These are phyloP conservation scores for Echium plantagineum DNA, from an alignment of 257 asterid species.

Conservation along the genomic window DNA sequence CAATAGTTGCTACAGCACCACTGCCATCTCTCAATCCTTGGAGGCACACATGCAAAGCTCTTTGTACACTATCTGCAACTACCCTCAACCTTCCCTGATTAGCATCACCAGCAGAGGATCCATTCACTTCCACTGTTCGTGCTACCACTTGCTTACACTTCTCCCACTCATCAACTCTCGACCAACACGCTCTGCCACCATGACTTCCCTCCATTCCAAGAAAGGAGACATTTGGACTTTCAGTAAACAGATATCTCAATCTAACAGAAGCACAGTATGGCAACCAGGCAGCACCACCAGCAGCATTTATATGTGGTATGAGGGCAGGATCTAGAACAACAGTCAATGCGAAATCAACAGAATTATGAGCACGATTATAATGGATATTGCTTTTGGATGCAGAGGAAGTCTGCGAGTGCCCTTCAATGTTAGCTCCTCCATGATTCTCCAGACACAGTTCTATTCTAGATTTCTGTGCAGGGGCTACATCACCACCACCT, in stretches of 20 bases:
- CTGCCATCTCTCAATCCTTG: conserved; percentile 79
- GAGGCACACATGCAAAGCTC: conserved; percentile 64
- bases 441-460: conserved; percentile 94
- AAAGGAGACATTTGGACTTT: conserved; percentile 53
- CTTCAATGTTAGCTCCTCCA: conserved; percentile 51
- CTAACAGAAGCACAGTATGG: conserved; percentile 90
- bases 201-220: conserved; percentile 99
- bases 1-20: conserved; percentile 23
- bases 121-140: conserved; percentile 58
- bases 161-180: conserved; percentile 78
- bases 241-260: conserved; percentile 69
- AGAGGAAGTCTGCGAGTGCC: conserved; percentile 39
- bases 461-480: conserved; percentile 88
- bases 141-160: conserved; percentile 71
- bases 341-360: conserved; percentile 88
- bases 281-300: conserved; percentile 99
- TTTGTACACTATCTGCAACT: conserved; percentile 83
- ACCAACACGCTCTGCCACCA: conserved; percentile 98
- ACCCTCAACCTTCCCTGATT: conserved; percentile 83
- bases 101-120: conserved; percentile 52
- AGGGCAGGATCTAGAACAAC: conserved; percentile 88
- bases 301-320: conserved; percentile 84
- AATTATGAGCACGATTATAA: conserved; percentile 68
- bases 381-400: conserved; percentile 78
- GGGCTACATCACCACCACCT: conserved; percentile 57